Evolutionary conservation across 2,329 filamentous ascomycete genomes (phyloP), one percentile per base, ranked within the genome.

Genomic region (Rhexocercosporidium sp.): DNA sequence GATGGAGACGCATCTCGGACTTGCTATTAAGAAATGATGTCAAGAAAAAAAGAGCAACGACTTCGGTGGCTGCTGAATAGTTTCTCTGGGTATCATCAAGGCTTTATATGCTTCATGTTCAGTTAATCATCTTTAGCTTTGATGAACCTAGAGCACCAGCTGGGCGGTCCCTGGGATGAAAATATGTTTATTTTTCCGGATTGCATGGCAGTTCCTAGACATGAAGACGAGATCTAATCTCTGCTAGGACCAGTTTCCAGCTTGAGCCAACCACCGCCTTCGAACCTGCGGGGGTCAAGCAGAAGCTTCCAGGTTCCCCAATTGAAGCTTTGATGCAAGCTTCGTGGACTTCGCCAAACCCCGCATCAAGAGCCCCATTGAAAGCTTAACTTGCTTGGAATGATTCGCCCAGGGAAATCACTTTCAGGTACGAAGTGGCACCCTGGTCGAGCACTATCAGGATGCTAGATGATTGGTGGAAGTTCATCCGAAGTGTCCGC

Each of bases 61-160:
- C 3, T 87, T 97, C 18, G 20, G 27, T 27, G 44, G 60, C 12
- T 39, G 60, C 47, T 51, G 46, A 46, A n/a, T n/a, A n/a, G n/a
- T n/a, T n/a, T n/a, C n/a, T n/a, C 22, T 27, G 31, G 67, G 69
- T 31, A 39, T 14, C 68, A 70, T 69, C 60, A 49, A 41, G 66
- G 51, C 62, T 68, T 73, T 70, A 71, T 70, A 71, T 71, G 66
- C 61, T 64, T 69, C 41, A 20, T 18, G 14, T 49, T 29, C n/a
- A n/a, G n/a, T n/a, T n/a, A n/a, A n/a, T n/a, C 29, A 39, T 44
- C 60, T 37, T 9, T 16, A 62, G 39, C 25, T 63, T 44, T 62
- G 12, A 39, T 44, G 34, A 47, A 20, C 2, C 25, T 27, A 14
- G 20, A 34, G 31, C 29, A 53, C 27, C 59, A 53, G 59, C 39